phyloP scores from a whole-genome alignment of 202 grass and related monocot species.

The Panicum virgatum region DNA sequence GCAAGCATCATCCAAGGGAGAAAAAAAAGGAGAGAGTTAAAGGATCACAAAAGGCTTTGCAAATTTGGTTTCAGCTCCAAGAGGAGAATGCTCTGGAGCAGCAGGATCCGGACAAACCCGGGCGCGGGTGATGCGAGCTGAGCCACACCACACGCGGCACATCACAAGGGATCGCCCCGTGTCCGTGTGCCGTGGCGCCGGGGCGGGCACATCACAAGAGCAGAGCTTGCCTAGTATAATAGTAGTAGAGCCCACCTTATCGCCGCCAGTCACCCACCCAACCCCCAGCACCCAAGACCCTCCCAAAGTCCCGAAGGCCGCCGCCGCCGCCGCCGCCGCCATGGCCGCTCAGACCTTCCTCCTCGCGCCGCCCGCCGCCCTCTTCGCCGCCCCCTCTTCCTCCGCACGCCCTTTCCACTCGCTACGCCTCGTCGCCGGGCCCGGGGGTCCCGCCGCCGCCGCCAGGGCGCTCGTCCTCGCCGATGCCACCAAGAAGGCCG shows the following conservation, averaged over 20 bases:
- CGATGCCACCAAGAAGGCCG: conserved; percentile 77
- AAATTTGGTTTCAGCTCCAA: too few relatives aligned
- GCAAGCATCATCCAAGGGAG: too few relatives aligned
- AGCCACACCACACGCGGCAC: conserved; percentile 37
- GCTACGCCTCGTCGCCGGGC: conserved; percentile 25
- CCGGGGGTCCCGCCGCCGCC: conserved; percentile 1
- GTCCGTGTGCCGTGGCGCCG: too few relatives aligned
- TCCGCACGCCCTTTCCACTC: conserved; percentile 81
- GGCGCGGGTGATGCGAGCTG: neutral
- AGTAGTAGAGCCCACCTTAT: conserved; percentile 33
- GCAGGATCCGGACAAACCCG: neutral
- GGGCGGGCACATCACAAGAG: too few relatives aligned
- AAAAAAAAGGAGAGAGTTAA: neutral
- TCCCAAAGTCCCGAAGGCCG: neutral
- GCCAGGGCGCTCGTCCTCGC: conserved; percentile 47
- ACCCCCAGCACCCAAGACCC: neutral
- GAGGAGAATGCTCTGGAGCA: neutral
- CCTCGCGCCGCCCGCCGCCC: conserved; percentile 20
- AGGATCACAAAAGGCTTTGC: too few relatives aligned
- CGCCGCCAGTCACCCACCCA: conserved; percentile 21
- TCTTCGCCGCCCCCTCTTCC: conserved; percentile 55
- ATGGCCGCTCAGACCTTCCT: conserved; percentile 71
- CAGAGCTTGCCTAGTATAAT: neutral
- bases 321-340: conserved; percentile 15
- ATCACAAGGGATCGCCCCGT: neutral